Evolutionary conservation across 2,329 filamentous ascomycete species (phyloP).

Genomic region (Fusarium lyarnte): DNA sequence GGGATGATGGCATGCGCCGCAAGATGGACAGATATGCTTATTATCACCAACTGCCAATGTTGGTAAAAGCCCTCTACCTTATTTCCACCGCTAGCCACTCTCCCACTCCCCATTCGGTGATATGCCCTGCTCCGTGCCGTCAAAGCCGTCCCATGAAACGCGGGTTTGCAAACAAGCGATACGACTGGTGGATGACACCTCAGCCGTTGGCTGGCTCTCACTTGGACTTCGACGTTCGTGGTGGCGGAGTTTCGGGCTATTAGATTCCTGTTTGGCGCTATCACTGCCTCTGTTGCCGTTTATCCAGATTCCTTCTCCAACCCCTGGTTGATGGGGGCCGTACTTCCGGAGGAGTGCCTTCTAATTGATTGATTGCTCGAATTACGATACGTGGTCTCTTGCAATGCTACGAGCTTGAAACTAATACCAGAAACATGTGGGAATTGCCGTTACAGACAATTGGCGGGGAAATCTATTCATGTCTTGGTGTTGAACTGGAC

Average conservation of each 20-base stretch:
- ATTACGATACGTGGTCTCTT: background rate
- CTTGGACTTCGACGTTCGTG: slow-evolving; percentile 5
- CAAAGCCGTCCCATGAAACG: slow-evolving; percentile 32
- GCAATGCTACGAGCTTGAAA: background rate
- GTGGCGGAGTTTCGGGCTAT: slow-evolving; percentile 36
- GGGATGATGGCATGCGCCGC: slow-evolving; percentile 43
- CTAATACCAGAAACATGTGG: slow-evolving; percentile 3
- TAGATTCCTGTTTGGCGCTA: slow-evolving; percentile 31
- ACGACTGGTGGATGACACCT: slow-evolving; percentile 14
- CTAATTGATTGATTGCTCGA: background rate
- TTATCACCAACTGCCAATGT: slow-evolving; percentile 28
- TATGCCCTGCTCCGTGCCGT: slow-evolving; percentile 17
- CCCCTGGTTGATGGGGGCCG: slow-evolving; percentile 23
- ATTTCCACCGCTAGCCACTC: background rate
- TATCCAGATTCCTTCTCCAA: slow-evolving; percentile 37
- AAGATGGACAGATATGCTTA: slow-evolving; percentile 45
- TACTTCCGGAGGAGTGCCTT: slow-evolving; percentile 14
- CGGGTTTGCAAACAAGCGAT: slow-evolving; percentile 7
- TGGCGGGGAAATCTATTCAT: background rate
- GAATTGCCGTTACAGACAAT: background rate
- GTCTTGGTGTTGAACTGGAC: background rate
- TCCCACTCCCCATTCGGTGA: background rate
- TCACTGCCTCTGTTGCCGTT: slow-evolving; percentile 35
- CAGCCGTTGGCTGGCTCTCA: background rate
- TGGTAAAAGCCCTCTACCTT: slow-evolving; percentile 10